These are phyloP conservation scores for Phytopythium boreale DNA, from an alignment of 352 stramenopile species.

Conservation along the genomic window DNA sequence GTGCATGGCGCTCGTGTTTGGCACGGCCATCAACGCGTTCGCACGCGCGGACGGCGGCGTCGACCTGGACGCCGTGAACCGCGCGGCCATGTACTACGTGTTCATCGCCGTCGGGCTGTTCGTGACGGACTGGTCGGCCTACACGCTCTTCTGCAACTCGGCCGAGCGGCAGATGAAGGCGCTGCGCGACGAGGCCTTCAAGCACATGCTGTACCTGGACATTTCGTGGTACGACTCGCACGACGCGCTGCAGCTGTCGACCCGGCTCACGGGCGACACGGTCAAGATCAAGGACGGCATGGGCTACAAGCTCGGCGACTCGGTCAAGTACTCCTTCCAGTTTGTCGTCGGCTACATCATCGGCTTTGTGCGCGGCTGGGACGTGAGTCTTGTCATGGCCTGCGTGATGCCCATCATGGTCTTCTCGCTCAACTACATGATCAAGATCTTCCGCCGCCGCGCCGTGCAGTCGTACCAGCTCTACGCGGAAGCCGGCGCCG, in stretches of 20 bases:
- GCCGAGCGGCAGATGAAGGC: slow-evolving; percentile 41
- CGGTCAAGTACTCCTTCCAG: slow-evolving; percentile 27
- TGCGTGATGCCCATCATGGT: slow-evolving; percentile 35
- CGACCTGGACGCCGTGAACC: slow-evolving; percentile 20
- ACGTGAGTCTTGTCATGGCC: slow-evolving; percentile 37
- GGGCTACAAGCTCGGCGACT: slow-evolving; percentile 40
- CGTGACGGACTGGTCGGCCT: slow-evolving; percentile 29
- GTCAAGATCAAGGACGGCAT: slow-evolving; percentile 28
- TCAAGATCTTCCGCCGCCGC: slow-evolving; percentile 14
- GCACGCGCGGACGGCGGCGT: slow-evolving; percentile 19
- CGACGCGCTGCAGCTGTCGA: slow-evolving; percentile 32
- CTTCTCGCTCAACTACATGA: slow-evolving; percentile 26
- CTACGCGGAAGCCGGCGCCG: slow-evolving; percentile 37
- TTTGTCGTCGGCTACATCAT: slow-evolving; percentile 38
- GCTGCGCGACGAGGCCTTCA: slow-evolving; percentile 21
- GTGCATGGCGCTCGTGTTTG: slow-evolving; percentile 52
- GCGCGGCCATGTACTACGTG: slow-evolving; percentile 24
- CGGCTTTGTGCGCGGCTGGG: slow-evolving; percentile 33
- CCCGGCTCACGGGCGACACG: slow-evolving; percentile 19
- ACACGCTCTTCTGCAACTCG: slow-evolving; percentile 28
- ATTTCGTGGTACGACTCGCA: slow-evolving; percentile 37
- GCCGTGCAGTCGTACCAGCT: slow-evolving; percentile 17
- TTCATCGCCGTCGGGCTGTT: slow-evolving; percentile 37
- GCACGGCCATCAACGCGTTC: slow-evolving; percentile 39
- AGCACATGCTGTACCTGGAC: slow-evolving; percentile 44